These are phyloP conservation scores for Solanum virginianum DNA, from an alignment of 257 asterid species.

Conservation along the genomic window DNA sequence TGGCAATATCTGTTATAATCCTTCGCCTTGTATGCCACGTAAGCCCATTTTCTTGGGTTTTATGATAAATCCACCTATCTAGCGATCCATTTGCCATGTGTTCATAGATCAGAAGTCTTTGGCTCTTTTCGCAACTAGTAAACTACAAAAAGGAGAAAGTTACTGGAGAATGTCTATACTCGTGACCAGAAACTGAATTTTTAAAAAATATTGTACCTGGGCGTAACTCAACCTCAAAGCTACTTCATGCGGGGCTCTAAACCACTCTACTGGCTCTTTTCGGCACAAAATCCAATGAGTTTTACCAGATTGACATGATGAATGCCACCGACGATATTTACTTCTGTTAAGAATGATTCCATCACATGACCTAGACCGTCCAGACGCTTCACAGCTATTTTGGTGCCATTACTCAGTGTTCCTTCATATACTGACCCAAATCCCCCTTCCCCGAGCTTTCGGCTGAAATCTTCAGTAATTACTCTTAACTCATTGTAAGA, in stretches of 20 bases:
- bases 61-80: constrained; percentile 9
- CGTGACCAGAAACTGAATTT: too few relatives aligned
- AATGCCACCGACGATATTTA: constrained; percentile 3
- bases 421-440: constrained; percentile 13
- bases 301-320: constrained; percentile 10
- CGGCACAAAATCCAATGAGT: constrained; percentile 4
- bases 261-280: not conserved
- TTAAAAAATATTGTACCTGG: too few relatives aligned
- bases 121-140: too few relatives aligned
- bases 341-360: constrained; percentile 9
- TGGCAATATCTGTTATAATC: constrained; percentile 7
- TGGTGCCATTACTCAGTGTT: not conserved
- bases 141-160: too few relatives aligned
- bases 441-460: constrained; percentile 10
- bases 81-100: constrained; percentile 12
- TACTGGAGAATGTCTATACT: too few relatives aligned
- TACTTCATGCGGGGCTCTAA: too few relatives aligned
- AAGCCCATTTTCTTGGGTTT: not conserved
- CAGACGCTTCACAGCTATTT: constrained; percentile 11
- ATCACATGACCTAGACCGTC: not conserved
- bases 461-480: constrained; percentile 1
- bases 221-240: too few relatives aligned
- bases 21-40: not conserved
- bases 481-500: not conserved
- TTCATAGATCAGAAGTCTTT: constrained; percentile 11